Conservation (phyloP, 208 protist species). For the Tetramitus jugosus region DNA sequence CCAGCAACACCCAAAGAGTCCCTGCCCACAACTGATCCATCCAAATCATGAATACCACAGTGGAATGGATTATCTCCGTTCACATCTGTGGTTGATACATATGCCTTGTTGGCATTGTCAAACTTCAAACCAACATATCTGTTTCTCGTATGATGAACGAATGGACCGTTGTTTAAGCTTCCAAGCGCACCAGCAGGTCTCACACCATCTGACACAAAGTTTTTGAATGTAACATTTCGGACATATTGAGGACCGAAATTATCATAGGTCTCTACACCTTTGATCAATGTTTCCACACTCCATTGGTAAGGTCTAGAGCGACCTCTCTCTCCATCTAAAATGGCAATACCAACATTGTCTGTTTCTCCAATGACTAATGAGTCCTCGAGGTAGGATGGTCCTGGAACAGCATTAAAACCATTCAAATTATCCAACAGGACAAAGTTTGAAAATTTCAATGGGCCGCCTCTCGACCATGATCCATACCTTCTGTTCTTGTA, state of each 20-base stretch:
- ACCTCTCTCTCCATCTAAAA: not conserved
- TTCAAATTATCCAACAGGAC: not conserved
- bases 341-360: not conserved
- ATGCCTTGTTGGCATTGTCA: not conserved
- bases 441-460: not conserved
- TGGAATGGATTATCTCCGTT: not conserved
- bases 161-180: not conserved
- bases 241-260: not conserved
- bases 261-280: conserved; percentile 7
- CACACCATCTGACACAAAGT: not conserved
- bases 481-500: not conserved
- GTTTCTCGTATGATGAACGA: conserved; percentile 4
- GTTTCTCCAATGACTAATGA: not conserved
- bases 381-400: not conserved
- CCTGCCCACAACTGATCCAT: not conserved
- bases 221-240: not conserved
- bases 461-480: not conserved
- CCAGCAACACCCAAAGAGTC: not conserved
- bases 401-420: not conserved
- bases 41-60: not conserved
- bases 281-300: too few relatives aligned
- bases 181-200: not conserved
- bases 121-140: not conserved
- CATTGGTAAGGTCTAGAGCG: not conserved
- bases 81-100: not conserved